These are phyloP conservation scores for Oryza glaberrima DNA, from an alignment of 176 grass and related monocot genomes.

Conservation along the genomic window DNA sequence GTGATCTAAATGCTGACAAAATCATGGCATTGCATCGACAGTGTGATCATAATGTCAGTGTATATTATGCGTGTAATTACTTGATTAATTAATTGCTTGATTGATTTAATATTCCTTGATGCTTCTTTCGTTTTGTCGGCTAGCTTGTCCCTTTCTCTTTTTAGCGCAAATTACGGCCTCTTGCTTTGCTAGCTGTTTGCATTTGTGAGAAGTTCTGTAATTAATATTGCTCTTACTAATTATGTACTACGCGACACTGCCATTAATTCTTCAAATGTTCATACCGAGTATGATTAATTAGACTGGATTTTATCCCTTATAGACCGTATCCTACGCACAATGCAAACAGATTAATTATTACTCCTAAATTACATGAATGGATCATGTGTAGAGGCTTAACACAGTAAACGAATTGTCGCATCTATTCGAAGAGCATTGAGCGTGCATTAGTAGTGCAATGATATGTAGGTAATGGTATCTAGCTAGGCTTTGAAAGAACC, in stretches of 20 bases:
- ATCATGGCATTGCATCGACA: slow-evolving; percentile 33
- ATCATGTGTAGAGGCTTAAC: neutral
- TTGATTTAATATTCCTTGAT: slow-evolving; percentile 26
- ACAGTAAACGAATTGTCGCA: neutral
- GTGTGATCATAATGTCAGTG: slow-evolving; percentile 46
- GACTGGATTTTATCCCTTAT: neutral
- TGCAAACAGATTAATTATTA: neutral
- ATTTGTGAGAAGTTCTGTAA: neutral
- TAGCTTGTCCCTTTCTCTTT: slow-evolving; percentile 40
- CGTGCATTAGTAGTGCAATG: neutral
- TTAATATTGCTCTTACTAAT: neutral
- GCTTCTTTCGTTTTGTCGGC: slow-evolving; percentile 63
- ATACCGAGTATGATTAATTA: neutral
- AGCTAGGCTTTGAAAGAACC: neutral
- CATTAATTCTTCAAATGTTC: neutral
- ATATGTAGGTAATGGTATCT: slow-evolving; percentile 2
- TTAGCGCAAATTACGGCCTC: slow-evolving; percentile 56
- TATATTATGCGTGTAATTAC: neutral
- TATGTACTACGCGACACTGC: neutral
- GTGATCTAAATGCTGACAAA: slow-evolving; percentile 19
- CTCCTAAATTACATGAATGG: neutral
- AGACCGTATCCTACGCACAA: neutral
- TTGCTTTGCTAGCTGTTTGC: slow-evolving; percentile 9
- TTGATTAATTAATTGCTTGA: neutral
- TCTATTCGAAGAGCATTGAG: neutral